These are phyloP conservation scores for Tetrahymena borealis DNA, from an alignment of 73 alveolate genomes.

Conservation along the genomic window DNA sequence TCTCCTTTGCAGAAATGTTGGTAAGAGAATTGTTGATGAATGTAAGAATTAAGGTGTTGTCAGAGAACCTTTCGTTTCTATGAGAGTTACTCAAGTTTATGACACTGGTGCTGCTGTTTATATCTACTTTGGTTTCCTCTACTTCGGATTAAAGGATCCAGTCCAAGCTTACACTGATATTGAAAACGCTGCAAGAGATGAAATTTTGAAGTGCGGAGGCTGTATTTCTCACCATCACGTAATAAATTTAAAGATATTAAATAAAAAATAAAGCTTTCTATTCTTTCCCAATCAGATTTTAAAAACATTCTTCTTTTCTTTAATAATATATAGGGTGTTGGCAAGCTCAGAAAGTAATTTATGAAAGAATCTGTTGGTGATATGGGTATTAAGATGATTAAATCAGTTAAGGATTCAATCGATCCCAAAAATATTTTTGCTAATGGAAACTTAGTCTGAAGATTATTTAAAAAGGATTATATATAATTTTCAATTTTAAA, in stretches of 20 bases:
- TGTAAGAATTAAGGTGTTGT: constrained; percentile 54
- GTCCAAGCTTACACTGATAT: constrained; percentile 58
- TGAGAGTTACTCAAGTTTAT: constrained; percentile 77
- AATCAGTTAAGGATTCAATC: constrained; percentile 43
- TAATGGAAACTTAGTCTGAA: constrained; percentile 44
- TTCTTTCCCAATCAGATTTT: not conserved
- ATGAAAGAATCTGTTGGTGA: constrained; percentile 53
- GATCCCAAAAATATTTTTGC: constrained; percentile 80
- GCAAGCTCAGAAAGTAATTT: constrained; percentile 75
- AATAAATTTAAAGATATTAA: not conserved
- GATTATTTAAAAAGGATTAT: not conserved
- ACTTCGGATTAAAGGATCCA: constrained; percentile 51
- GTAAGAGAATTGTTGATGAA: constrained; percentile 49
- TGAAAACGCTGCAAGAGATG: constrained; percentile 86
- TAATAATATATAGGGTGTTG: constrained; percentile 40
- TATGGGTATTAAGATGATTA: constrained; percentile 52
- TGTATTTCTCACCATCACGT: constrained; percentile 87
- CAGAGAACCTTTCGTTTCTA: constrained; percentile 59
- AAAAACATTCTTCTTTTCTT: no score
- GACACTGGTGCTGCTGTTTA: constrained; percentile 85
- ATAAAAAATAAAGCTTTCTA: not conserved
- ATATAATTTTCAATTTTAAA: not conserved
- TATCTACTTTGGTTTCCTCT: constrained; percentile 73
- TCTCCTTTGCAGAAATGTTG: constrained; percentile 55
- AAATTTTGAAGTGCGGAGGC: constrained; percentile 73